These are phyloP conservation scores for Yamadazyma spencermartinsiae DNA, from an alignment of 1,139 yeast genomes.

Conservation along the genomic window DNA sequence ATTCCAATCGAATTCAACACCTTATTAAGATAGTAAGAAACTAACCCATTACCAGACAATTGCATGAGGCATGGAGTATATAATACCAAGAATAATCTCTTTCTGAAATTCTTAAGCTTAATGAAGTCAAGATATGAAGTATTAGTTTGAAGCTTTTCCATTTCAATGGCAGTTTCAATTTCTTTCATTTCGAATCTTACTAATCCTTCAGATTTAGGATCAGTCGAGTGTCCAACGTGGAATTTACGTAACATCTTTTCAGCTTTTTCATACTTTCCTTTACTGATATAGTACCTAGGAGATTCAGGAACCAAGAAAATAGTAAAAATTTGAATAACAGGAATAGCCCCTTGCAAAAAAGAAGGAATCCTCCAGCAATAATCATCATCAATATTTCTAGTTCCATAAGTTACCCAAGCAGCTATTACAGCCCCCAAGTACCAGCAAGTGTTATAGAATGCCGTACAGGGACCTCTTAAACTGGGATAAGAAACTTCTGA, in stretches of 20 bases:
- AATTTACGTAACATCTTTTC: conserved; percentile 7
- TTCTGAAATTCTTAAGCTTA: conserved; percentile 44
- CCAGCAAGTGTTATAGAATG: conserved; percentile 63
- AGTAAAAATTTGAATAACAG: conserved; percentile 18
- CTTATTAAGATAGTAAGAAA: conserved; percentile 49
- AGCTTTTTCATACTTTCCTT: conserved; percentile 37
- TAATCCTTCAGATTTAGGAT: conserved; percentile 27
- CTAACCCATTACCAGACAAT: conserved; percentile 53
- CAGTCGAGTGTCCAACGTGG: conserved; percentile 39
- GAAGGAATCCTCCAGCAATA: conserved; percentile 43
- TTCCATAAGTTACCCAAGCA: conserved; percentile 62
- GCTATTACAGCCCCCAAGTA: conserved; percentile 63
- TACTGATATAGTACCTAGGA: conserved; percentile 48
- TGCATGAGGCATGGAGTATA: conserved; percentile 43
- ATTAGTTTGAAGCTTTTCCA: conserved; percentile 30
- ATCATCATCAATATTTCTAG: conserved; percentile 47
- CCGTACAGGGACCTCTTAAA: conserved; percentile 65
- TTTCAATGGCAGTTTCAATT: conserved; percentile 17
- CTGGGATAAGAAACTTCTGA: conserved; percentile 66
- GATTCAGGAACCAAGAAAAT: conserved; percentile 56
- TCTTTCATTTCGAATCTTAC: conserved; percentile 11
- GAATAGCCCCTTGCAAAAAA: conserved; percentile 36
- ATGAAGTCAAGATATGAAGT: conserved; percentile 57
- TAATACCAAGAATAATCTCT: conserved; percentile 39
- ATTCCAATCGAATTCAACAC: conserved; percentile 53